Base-by-base conservation (phyloP, 169 alveolate genomes). In the Babesia sp. region DNA sequence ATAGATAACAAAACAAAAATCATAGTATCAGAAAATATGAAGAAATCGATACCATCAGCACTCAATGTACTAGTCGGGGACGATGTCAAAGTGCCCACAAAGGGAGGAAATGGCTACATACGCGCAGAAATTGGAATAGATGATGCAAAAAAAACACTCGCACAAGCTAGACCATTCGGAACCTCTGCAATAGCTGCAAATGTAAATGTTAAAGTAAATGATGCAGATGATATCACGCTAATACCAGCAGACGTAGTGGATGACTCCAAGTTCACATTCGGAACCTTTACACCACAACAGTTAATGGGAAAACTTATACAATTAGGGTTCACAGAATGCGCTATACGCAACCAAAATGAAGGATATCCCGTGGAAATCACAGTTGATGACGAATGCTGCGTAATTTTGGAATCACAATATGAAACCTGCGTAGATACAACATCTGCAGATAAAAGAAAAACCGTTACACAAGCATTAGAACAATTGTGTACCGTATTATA, bases 341-440 rank as follows among this genome's bases (percentile, higher is more conserved):
- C 8, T 0, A 29, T 42, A 5, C 45, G 22, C 1, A n/a, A n/a
- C 12, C 34, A 20, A 18, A 22, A 41, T 9, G 42, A 28, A 4
- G 56, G 33, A 12, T 54, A 69, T 18, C 70, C 67, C 57, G 14
- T 57, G 0, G 59, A 53, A 54, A 69, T 56, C 3, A 18, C 36
- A 22, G 67, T 29, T 0, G 59, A 55, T 22, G 69, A 69, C 14
- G 58, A 69, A 24, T 36, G 50, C 14, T 6, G 4, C 18, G 41
- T 69, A 12, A 31, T 57, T 9, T 69, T 69, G 44, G 70, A 69
- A 33, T 54, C 71, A 22, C 67, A 24, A 33, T 8, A 69, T 33
- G 70, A 69, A 34, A 69, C 79, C 18, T 37, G 79, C 34, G 37
- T 69, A n/a, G 58, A 69, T 22, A 69, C 79, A 16, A 29, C 64